Conservation (phyloP, 2,329 filamentous ascomycete genomes). For the Botryotinia globosa region DNA sequence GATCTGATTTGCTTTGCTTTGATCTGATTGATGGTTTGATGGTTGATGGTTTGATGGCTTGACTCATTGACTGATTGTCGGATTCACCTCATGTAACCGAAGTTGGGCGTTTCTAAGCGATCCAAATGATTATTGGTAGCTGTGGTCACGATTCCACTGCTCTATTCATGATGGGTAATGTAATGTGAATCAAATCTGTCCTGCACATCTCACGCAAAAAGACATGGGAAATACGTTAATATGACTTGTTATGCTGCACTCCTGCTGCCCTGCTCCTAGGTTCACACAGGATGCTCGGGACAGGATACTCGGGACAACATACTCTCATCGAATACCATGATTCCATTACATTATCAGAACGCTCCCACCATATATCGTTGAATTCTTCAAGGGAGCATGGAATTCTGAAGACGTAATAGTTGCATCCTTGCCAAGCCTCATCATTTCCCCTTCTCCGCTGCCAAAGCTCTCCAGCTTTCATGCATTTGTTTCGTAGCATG, state of each 20-base stretch:
- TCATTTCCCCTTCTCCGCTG: slow-evolving; percentile 18
- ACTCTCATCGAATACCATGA: slow-evolving; percentile 11
- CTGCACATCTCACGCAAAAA: slow-evolving; percentile 6
- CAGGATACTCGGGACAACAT: background rate
- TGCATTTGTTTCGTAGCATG: background rate
- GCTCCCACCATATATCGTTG: background rate
- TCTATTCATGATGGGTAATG: background rate
- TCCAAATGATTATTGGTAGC: background rate
- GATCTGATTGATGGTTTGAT: background rate
- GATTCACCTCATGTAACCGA: slow-evolving; percentile 4
- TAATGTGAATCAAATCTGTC: background rate
- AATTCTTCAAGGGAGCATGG: background rate
- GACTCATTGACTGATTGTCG: background rate
- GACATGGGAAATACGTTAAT: background rate
- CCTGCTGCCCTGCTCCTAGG: background rate
- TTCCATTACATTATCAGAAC: slow-evolving; percentile 19
- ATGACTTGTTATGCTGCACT: background rate
- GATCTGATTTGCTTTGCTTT: background rate
- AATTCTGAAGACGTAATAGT: slow-evolving; percentile 19
- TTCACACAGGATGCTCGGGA: background rate
- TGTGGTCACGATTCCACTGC: too few relatives aligned
- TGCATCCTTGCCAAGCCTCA: slow-evolving; percentile 14
- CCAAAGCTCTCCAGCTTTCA: background rate
- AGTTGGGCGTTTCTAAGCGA: background rate
- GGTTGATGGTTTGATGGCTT: too few relatives aligned